Evolutionary conservation across 2,329 filamentous ascomycete species (phyloP).

Genomic region (Colletotrichum magnum): DNA sequence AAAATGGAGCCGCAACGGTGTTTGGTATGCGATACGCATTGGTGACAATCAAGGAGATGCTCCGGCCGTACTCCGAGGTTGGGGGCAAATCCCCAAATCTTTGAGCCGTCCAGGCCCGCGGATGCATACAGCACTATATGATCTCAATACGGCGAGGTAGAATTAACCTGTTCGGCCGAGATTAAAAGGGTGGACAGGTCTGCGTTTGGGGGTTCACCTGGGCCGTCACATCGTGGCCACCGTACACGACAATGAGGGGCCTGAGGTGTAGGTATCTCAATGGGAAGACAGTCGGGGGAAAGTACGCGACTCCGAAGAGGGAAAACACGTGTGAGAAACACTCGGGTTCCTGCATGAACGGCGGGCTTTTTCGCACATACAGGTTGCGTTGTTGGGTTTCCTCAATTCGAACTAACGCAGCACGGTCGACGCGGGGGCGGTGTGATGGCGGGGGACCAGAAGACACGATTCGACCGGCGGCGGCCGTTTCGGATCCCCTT

Average conservation of each 20-base stretch:
- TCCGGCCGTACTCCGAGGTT: too few species aligned
- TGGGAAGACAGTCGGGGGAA: slow-evolving; percentile 5
- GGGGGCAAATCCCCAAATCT: too few species aligned
- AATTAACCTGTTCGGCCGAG: neutral
- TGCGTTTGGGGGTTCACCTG: slow-evolving; percentile 1
- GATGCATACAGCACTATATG: too few species aligned
- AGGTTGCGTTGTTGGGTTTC: slow-evolving; percentile 5
- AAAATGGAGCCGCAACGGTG: too few species aligned
- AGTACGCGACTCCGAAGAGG: slow-evolving; percentile 10
- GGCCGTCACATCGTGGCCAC: slow-evolving; percentile 5
- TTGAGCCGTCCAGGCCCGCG: too few species aligned
- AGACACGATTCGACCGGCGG: neutral
- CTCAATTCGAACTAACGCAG: slow-evolving; percentile 11
- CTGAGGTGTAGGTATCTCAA: neutral
- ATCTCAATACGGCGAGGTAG: neutral
- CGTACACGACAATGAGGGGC: slow-evolving; percentile 1
- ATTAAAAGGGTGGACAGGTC: neutral
- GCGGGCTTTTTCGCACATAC: slow-evolving; percentile 12
- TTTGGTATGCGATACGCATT: too few species aligned
- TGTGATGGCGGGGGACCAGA: slow-evolving; percentile 3
- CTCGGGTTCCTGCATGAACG: slow-evolving; percentile 9
- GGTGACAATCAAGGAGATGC: too few species aligned
- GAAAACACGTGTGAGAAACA: slow-evolving; percentile 9
- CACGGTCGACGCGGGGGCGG: neutral
- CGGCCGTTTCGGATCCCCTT: too few species aligned